These are phyloP conservation scores for Colletotrichum falcatum DNA, from an alignment of 2,329 filamentous ascomycete genomes.

Conservation along the genomic window DNA sequence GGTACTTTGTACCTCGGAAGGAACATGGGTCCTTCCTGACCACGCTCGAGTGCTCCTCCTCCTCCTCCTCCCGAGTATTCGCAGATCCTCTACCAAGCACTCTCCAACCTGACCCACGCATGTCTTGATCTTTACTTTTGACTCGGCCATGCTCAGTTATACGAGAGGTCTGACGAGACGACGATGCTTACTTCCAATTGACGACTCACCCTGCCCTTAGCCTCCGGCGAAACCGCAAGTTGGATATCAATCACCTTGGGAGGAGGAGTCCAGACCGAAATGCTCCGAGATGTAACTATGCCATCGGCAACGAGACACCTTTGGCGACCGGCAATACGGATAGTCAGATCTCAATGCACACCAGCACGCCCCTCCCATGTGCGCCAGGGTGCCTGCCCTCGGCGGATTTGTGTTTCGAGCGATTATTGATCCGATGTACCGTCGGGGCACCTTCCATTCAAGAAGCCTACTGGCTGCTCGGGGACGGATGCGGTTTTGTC, in stretches of 20 bases:
- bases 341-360: neutral
- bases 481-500: conserved; percentile 67
- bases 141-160: neutral
- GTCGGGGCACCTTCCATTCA: no score
- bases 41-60: neutral
- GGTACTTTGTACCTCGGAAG: neutral
- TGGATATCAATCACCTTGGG: no score
- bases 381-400: neutral
- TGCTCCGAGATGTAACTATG: neutral
- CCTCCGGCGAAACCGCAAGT: no score
- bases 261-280: neutral
- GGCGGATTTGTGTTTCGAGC: neutral
- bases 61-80: no score
- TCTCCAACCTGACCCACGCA: neutral
- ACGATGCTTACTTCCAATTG: neutral
- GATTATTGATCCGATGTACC: neutral
- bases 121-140: neutral
- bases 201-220: neutral
- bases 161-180: neutral
- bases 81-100: neutral
- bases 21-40: conserved; percentile 18
- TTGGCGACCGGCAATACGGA: neutral
- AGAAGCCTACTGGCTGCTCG: conserved; percentile 61
- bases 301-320: neutral
- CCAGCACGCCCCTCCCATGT: neutral